Evolutionary conservation across 768 basidiomycete species (phyloP), one percentile per base, ranked within the genome.

Genomic region (Amanita polypyramis): DNA sequence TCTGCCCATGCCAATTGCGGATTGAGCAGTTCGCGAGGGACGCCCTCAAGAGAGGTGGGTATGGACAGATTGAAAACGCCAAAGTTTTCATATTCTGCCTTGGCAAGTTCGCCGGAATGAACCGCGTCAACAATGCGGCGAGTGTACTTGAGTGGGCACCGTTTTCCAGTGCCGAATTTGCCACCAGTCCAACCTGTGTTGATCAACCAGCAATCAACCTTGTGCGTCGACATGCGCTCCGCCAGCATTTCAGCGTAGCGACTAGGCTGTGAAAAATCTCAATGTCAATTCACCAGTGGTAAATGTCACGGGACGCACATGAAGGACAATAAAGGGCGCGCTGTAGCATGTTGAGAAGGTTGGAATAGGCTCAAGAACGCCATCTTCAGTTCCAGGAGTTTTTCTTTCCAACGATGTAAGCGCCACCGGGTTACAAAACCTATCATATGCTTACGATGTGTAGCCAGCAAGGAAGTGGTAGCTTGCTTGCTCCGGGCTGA

Each of bases 291-390:
- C 4, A 38, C 45, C 5, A 45, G 30, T 37, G 49, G 47, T 36
- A 29, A 15, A 20, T n/a, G 11, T 11, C 27, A 49, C 8, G 5
- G 15, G 11, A 67, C 80, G 34, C 61, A 84, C 82, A 67, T 96
- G 95, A 48, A 96, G 87, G 56, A 97, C 85, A 63, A 99, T 97
- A 79, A 99, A 98, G n/a, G 96, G 96, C 35, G 94, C 92, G 56
- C 86, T 88, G 78, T 97, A 99, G 69, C 96, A 98, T 27, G 94
- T 97, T 15, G 93, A 96, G 79, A 99, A 99, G 35, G 96, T 98
- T 19, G 96, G 96, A 54, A 95, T 94, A 51, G 96, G 96, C 65
- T 99, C 96, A 38, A 96, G 76, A 23, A 99, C 88, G 62, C 95
- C 95, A 59, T 97, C 95, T 63, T 98, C 95, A 3, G 95, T 98